Evolutionary conservation across 768 basidiomycete genomes (phyloP).

Genomic region (Trametes cingulata): DNA sequence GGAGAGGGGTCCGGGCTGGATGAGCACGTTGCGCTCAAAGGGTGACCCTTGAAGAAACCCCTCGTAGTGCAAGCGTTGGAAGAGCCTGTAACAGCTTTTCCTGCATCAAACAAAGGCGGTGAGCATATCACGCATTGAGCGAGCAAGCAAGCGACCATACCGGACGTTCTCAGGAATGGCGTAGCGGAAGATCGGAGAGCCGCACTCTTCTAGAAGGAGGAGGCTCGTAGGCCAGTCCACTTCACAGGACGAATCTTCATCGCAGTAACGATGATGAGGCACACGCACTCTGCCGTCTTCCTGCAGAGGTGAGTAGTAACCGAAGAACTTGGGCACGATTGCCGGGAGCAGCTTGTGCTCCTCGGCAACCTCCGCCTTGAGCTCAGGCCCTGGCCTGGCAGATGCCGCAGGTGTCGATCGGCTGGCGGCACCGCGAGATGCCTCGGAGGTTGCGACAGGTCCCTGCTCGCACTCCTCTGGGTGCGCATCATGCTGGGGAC

Average conservation of each 20-base stretch:
- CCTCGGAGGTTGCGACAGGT: no score
- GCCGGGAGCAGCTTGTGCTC: background rate
- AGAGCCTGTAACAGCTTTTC: constrained; percentile 30
- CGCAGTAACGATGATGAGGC: background rate
- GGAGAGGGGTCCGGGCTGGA: constrained; percentile 44
- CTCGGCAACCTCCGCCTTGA: constrained; percentile 20
- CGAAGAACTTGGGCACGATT: constrained; percentile 61
- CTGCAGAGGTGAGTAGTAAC: constrained; percentile 45
- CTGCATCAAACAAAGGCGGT: background rate
- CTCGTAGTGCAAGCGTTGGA: constrained; percentile 41
- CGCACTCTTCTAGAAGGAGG: constrained; percentile 50
- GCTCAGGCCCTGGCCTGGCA: background rate
- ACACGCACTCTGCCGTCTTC: background rate
- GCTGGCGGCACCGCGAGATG: no score
- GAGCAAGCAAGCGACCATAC: constrained; percentile 5
- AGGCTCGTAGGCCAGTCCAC: constrained; percentile 35
- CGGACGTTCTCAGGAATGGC: constrained; percentile 22
- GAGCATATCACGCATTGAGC: no score
- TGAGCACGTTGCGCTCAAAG: constrained; percentile 43
- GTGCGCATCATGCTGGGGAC: no score
- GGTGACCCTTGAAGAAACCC: constrained; percentile 44
- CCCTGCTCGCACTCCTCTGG: no score
- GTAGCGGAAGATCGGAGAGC: constrained; percentile 31
- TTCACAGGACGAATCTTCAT: background rate
- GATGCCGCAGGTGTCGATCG: background rate